Conservation (phyloP, 2,329 filamentous ascomycete species). For the Ophiostoma himal-ulmi region DNA sequence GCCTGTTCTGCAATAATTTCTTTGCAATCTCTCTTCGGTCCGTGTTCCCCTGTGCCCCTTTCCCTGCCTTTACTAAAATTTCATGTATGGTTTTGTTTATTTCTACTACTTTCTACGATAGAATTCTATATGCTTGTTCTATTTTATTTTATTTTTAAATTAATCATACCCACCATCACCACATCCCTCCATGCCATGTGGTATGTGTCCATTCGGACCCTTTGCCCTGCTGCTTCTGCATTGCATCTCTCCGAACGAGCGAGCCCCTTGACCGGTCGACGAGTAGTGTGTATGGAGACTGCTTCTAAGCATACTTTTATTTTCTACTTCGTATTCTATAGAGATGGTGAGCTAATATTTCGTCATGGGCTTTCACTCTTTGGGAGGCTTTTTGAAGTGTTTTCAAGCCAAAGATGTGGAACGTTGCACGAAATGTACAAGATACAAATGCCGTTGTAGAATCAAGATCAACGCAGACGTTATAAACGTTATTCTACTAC, state of each 20-base stretch:
- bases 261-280: not conserved
- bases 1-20: not conserved
- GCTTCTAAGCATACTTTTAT: no score
- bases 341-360: not conserved
- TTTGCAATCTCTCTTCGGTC: not conserved
- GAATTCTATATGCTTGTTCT: not conserved
- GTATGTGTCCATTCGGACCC: constrained; percentile 4
- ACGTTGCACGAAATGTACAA: not conserved
- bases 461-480: not conserved
- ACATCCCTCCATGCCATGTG: constrained; percentile 6
- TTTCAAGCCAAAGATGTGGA: not conserved
- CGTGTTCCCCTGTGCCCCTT: constrained; percentile 1
- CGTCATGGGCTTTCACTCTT: constrained; percentile 4
- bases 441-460: not conserved
- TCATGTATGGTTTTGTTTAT: not conserved
- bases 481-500: not conserved
- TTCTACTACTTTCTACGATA: not conserved
- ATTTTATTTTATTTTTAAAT: not conserved
- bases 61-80: not conserved
- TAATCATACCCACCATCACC: not conserved
- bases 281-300: not conserved
- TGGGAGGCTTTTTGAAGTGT: not conserved
- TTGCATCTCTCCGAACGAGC: not conserved
- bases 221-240: not conserved
- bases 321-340: not conserved